Evolutionary conservation across 257 asterid species (phyloP).

Genomic region (Solanum pennellii): DNA sequence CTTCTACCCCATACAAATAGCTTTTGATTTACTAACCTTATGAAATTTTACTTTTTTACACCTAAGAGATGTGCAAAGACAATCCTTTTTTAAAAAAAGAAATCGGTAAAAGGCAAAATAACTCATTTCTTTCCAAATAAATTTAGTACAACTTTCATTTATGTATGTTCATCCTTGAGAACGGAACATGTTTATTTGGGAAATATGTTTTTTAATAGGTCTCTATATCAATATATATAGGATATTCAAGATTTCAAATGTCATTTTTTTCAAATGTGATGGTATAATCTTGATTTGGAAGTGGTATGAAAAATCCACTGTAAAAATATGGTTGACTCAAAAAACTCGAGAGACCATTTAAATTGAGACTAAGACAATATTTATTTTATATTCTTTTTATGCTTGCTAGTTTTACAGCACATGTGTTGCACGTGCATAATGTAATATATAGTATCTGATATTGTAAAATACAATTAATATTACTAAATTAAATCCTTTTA

Average conservation of each 20-base stretch:
- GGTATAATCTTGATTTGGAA: background rate
- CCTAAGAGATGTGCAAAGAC: background rate
- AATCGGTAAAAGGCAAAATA: background rate
- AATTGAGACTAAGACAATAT: too few species aligned
- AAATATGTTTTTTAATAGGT: background rate
- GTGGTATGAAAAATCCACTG: too few species aligned
- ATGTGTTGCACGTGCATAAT: too few species aligned
- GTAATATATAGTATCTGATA: too few species aligned
- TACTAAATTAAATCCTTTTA: too few species aligned
- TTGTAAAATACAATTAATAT: too few species aligned
- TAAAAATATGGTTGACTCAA: too few species aligned
- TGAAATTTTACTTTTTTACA: background rate
- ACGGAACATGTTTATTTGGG: background rate
- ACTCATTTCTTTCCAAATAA: background rate
- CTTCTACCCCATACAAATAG: background rate
- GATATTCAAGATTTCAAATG: background rate
- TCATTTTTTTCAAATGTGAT: background rate
- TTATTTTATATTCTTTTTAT: too few species aligned
- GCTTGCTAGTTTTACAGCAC: too few species aligned
- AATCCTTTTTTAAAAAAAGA: too few species aligned
- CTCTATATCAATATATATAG: background rate
- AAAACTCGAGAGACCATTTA: too few species aligned
- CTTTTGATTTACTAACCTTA: background rate
- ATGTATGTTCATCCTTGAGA: background rate
- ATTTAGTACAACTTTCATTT: background rate